Percentiles rank a stretch among this genome's conserved stretches.
phyloP scores from a whole-genome alignment of 768 basidiomycete genomes.

The Boletus huronensis region DNA sequence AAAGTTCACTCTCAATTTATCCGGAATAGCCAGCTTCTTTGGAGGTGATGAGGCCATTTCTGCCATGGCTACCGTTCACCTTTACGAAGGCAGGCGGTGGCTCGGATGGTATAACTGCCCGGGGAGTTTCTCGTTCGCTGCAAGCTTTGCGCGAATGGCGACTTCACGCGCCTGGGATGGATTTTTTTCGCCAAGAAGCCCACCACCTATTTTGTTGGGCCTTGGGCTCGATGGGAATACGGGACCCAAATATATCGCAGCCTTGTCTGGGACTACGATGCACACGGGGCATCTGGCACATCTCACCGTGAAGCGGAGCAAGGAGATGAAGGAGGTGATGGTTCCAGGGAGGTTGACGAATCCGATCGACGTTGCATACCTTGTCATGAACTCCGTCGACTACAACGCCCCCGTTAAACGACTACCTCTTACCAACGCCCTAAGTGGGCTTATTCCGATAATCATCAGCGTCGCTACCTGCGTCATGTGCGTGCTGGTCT shows the following conservation, averaged over 20 bases:
- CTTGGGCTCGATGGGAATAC: slow-evolving; percentile 29
- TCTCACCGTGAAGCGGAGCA: slow-evolving; percentile 17
- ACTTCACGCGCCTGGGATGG: slow-evolving; percentile 26
- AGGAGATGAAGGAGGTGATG: slow-evolving; percentile 1
- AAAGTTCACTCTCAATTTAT: slow-evolving; percentile 22
- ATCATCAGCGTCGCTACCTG: slow-evolving; percentile 17
- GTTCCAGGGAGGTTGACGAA: slow-evolving; percentile 22
- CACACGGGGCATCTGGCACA: slow-evolving; percentile 24
- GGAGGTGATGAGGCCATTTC: slow-evolving; percentile 36
- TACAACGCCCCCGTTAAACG: slow-evolving; percentile 3
- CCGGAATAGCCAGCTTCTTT: slow-evolving; percentile 34
- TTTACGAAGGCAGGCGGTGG: slow-evolving; percentile 32
- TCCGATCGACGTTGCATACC: slow-evolving; percentile 16
- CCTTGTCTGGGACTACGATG: slow-evolving; percentile 23
- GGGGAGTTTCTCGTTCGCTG: slow-evolving; percentile 31
- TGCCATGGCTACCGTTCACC: slow-evolving; percentile 34
- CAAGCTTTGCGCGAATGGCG: slow-evolving; percentile 29
- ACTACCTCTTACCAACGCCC: not conserved
- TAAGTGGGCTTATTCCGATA: slow-evolving; percentile 23
- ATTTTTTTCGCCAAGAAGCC: slow-evolving; percentile 17
- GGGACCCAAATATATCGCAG: slow-evolving; percentile 28
- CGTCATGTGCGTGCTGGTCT: slow-evolving; percentile 20
- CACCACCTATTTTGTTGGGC: slow-evolving; percentile 21
- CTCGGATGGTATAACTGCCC: slow-evolving; percentile 39
- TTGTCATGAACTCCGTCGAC: slow-evolving; percentile 11